These are phyloP conservation scores for Monosporozyma yasuniensis DNA, from an alignment of 805 yeast genomes.

Conservation along the genomic window DNA sequence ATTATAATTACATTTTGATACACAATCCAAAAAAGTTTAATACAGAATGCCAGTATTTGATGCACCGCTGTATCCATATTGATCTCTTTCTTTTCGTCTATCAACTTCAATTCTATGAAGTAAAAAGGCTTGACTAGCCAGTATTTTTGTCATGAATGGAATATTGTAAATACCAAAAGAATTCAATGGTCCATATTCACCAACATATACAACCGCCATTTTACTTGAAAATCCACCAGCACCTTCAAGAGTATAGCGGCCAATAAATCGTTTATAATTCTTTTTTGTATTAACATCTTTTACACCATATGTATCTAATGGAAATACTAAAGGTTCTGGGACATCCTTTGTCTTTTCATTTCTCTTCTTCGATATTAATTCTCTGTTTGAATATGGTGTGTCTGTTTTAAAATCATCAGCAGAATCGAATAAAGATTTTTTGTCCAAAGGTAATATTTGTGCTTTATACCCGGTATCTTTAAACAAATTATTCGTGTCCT, in stretches of 20 bases:
- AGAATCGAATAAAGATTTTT: not conserved
- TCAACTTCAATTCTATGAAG: constrained; percentile 7
- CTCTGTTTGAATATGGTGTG: not conserved
- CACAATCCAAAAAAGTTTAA: not conserved
- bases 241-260: not conserved
- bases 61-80: not conserved
- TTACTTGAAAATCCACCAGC: constrained; percentile 3
- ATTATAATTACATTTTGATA: not conserved
- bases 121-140: constrained; percentile 12
- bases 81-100: constrained; percentile 2
- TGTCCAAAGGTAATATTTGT: not conserved
- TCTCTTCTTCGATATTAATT: not conserved
- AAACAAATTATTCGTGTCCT: not conserved
- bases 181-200: constrained; percentile 6
- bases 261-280: not conserved
- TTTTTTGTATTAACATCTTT: not conserved
- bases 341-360: not conserved
- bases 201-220: constrained; percentile 7
- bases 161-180: constrained; percentile 9
- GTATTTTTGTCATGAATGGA: constrained; percentile 10
- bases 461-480: not conserved
- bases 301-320: not conserved
- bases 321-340: not conserved
- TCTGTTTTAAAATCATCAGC: not conserved
- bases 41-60: not conserved